These are phyloP conservation scores for Neurospora africana DNA, from an alignment of 495 filamentous ascomycete genomes.

Conservation along the genomic window DNA sequence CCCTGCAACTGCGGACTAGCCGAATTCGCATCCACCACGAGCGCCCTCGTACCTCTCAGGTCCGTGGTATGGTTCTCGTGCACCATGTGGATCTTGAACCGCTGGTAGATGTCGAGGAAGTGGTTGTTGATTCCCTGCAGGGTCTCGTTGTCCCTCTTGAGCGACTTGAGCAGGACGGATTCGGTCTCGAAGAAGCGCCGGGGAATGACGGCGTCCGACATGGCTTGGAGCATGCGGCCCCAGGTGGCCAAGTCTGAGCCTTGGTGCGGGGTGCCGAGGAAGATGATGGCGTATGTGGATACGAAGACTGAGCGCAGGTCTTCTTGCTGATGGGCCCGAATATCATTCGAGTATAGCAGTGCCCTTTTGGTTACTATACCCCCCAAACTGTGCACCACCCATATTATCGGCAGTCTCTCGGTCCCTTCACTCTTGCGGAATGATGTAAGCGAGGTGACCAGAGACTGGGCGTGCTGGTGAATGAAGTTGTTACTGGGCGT, in stretches of 20 bases:
- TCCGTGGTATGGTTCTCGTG: conserved; percentile 63
- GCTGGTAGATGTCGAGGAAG: conserved; percentile 62
- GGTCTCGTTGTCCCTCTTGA: conserved; percentile 69
- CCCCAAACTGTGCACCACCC: conserved; percentile 75
- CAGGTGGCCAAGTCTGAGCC: conserved; percentile 69
- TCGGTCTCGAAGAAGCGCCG: conserved; percentile 63
- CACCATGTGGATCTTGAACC: conserved; percentile 57
- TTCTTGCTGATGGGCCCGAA: conserved; percentile 55
- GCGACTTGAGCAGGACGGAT: conserved; percentile 55
- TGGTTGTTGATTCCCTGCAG: conserved; percentile 70
- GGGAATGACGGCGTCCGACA: conserved; percentile 60
- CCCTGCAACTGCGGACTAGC: conserved; percentile 66
- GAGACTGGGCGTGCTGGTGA: conserved; percentile 74
- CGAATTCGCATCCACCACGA: conserved; percentile 65
- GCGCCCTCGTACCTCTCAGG: conserved; percentile 42
- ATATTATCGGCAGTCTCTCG: conserved; percentile 64
- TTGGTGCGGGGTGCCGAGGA: conserved; percentile 79
- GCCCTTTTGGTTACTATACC: conserved; percentile 70
- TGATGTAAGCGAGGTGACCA: conserved; percentile 48
- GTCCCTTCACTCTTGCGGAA: conserved; percentile 45
- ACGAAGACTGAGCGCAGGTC: conserved; percentile 70
- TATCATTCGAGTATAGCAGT: conserved; percentile 47
- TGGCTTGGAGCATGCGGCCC: conserved; percentile 62
- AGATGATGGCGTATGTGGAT: conserved; percentile 75
- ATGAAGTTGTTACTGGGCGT: conserved; percentile 57